These are phyloP conservation scores for Avena eriantha DNA, from an alignment of 176 grass and related monocot genomes.

Conservation along the genomic window DNA sequence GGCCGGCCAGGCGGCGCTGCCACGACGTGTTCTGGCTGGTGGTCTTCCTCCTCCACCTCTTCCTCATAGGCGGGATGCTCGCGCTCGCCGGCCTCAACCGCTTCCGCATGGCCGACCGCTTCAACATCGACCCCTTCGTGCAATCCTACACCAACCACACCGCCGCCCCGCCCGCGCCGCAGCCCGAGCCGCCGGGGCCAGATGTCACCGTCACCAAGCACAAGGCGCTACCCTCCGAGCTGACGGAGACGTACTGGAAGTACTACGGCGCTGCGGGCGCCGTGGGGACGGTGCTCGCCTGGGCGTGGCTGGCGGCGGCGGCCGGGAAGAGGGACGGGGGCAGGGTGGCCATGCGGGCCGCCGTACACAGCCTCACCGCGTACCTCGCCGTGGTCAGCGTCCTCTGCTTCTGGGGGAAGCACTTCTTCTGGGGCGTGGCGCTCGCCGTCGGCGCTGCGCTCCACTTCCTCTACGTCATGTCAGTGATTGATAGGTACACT, in stretches of 20 bases:
- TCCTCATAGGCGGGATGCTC: conserved; percentile 72
- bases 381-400: conserved; percentile 94
- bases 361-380: conserved; percentile 83
- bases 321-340: conserved; percentile 50
- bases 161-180: conserved; percentile 44
- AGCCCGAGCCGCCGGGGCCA: conserved; percentile 42
- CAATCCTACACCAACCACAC: conserved; percentile 61
- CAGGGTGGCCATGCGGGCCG: conserved; percentile 69
- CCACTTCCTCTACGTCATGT: conserved; percentile 96
- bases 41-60: conserved; percentile 81
- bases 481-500: conserved; percentile 86
- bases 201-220: conserved; percentile 20
- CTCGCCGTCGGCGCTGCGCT: conserved; percentile 78
- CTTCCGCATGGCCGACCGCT: conserved; percentile 71
- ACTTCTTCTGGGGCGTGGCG: conserved; percentile 91
- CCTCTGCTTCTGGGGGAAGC: conserved; percentile 89
- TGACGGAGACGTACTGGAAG: conserved; percentile 95
- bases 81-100: conserved; percentile 78
- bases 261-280: conserved; percentile 86
- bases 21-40: conserved; percentile 92
- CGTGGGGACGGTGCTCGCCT: conserved; percentile 60
- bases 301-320: conserved; percentile 68
- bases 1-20: conserved; percentile 59
- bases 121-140: conserved; percentile 68
- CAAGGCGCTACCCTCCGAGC: conserved; percentile 46